Percentiles rank a stretch among this genome's conserved stretches.
Evolutionary conservation across 768 basidiomycete species (phyloP).

Genomic region (Coprinopsis cinerea): DNA sequence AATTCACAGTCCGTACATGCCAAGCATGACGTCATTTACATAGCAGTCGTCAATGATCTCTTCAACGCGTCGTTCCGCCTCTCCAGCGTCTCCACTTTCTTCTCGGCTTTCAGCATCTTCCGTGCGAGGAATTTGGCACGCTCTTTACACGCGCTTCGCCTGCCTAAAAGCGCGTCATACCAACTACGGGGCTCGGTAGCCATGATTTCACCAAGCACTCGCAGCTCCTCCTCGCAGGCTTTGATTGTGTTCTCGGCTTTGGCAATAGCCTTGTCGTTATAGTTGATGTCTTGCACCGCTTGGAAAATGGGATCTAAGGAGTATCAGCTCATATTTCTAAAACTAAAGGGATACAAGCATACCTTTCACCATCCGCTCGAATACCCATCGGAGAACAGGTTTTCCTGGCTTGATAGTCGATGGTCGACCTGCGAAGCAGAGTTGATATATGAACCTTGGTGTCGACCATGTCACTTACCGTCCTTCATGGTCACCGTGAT

Average conservation of each 20-base stretch:
- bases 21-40: slow-evolving; percentile 22
- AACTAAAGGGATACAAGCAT: slow-evolving; percentile 32
- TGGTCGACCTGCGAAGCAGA: slow-evolving; percentile 56
- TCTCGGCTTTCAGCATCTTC: slow-evolving; percentile 68
- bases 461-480: slow-evolving; percentile 33
- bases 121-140: slow-evolving; percentile 64
- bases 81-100: slow-evolving; percentile 66
- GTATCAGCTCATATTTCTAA: slow-evolving; percentile 9
- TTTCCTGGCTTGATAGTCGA: slow-evolving; percentile 83
- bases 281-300: slow-evolving; percentile 75
- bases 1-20: no score
- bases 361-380: slow-evolving; percentile 69
- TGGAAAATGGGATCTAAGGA: slow-evolving; percentile 73
- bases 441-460: neutral
- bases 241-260: slow-evolving; percentile 59
- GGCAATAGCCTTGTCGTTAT: slow-evolving; percentile 64
- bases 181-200: slow-evolving; percentile 36
- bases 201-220: slow-evolving; percentile 59
- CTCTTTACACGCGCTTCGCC: slow-evolving; percentile 46
- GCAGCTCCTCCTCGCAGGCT: slow-evolving; percentile 72
- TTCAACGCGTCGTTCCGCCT: slow-evolving; percentile 65
- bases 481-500: slow-evolving; percentile 75
- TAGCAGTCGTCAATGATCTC: slow-evolving; percentile 42
- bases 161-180: slow-evolving; percentile 28
- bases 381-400: slow-evolving; percentile 84